A percentile compares a stretch with the other conserved stretches of the same genome.
Conservation (phyloP, 2,329 filamentous ascomycete species). For the Leptographium procerum region DNA sequence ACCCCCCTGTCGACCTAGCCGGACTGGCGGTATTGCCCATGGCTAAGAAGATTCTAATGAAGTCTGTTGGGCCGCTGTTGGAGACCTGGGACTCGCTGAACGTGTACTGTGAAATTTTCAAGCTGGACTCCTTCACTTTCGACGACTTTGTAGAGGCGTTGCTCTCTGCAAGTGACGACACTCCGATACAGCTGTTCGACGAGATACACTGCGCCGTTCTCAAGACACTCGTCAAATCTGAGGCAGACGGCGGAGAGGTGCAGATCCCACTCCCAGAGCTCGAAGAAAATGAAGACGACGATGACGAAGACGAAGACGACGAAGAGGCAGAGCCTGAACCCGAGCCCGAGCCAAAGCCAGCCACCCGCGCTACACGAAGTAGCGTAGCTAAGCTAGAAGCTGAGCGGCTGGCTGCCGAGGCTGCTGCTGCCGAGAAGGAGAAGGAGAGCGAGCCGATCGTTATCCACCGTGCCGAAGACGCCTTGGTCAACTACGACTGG, state of each 20-base stretch:
- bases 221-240: conserved; percentile 70
- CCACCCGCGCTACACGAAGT: conserved; percentile 67
- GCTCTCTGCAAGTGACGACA: conserved; percentile 60
- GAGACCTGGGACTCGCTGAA: conserved; percentile 97
- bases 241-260: conserved; percentile 65
- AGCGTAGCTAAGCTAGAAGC: conserved; percentile 75
- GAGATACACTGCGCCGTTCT: conserved; percentile 88
- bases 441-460: conserved; percentile 36
- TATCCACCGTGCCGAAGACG: conserved; percentile 62
- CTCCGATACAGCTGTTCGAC: conserved; percentile 72
- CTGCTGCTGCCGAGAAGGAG: conserved; percentile 39
- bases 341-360: conserved; percentile 58
- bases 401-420: conserved; percentile 52
- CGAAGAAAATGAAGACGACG: conserved; percentile 58
- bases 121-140: conserved; percentile 92
- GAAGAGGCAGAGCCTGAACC: conserved; percentile 43
- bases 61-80: conserved; percentile 72
- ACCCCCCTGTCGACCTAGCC: conserved; percentile 42
- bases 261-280: conserved; percentile 69
- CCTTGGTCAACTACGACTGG: conserved; percentile 69
- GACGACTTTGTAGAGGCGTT: conserved; percentile 91
- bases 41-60: conserved; percentile 59
- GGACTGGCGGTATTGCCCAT: conserved; percentile 27
- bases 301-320: conserved; percentile 48
- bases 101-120: conserved; percentile 92